Evolutionary conservation across 164 flowering plant species (phyloP).

Genomic region (Chloranthus sessilifolius): DNA sequence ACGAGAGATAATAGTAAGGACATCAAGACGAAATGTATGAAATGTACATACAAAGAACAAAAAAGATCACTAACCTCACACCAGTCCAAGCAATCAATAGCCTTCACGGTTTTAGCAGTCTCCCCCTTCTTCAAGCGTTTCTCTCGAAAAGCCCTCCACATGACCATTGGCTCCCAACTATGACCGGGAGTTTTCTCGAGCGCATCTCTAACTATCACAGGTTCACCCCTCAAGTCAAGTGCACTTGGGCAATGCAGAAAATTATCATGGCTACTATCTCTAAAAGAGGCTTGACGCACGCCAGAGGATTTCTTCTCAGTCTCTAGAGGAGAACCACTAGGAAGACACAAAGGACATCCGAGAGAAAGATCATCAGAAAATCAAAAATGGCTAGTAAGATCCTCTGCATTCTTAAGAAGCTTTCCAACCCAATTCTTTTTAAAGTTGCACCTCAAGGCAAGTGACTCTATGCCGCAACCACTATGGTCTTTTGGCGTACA

Average conservation of each 20-base stretch:
- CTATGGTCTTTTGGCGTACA: slow-evolving; percentile 67
- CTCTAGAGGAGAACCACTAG: slow-evolving; percentile 7
- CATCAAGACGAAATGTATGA: too few species aligned
- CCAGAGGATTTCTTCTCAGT: slow-evolving; percentile 13
- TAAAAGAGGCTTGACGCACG: slow-evolving; percentile 51
- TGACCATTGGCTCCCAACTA: slow-evolving; percentile 94
- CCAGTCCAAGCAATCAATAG: slow-evolving; percentile 85
- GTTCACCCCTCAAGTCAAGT: slow-evolving; percentile 47
- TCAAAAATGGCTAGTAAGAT: slow-evolving; percentile 25
- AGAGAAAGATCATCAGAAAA: slow-evolving; percentile 28
- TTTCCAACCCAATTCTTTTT: slow-evolving; percentile 39
- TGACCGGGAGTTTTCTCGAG: slow-evolving; percentile 51
- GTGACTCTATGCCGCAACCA: slow-evolving; percentile 57
- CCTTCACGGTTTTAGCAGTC: slow-evolving; percentile 45
- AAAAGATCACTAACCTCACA: slow-evolving; percentile 49
- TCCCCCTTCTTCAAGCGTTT: slow-evolving; percentile 36
- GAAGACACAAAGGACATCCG: slow-evolving; percentile 37
- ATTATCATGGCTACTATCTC: slow-evolving; percentile 48
- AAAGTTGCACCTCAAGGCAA: slow-evolving; percentile 48
- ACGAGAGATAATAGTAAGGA: too few species aligned
- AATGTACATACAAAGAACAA: too few species aligned
- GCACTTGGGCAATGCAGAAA: slow-evolving; percentile 65
- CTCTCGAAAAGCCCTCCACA: slow-evolving; percentile 66
- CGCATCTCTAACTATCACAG: slow-evolving; percentile 68
- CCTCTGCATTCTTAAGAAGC: slow-evolving; percentile 45